Evolutionary conservation across 2,329 filamentous ascomycete genomes (phyloP), one percentile per base, ranked within the genome.

Genomic region (Talaromyces marneffei): DNA sequence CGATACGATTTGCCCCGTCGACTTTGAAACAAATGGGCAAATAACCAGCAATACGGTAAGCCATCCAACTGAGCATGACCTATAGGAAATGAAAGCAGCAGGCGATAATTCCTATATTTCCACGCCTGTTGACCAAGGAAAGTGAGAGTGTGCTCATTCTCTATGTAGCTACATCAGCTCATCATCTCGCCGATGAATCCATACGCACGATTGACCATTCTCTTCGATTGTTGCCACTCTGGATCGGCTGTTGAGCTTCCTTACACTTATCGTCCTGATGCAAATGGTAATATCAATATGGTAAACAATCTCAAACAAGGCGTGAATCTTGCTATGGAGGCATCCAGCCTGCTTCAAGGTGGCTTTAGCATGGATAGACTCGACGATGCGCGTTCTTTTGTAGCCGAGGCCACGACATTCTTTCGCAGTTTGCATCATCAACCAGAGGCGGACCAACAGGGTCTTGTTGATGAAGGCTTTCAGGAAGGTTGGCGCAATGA

Each of bases 221-320:
- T 86, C 29, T 81, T 87, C 66, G 84, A 87, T 68, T 86, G 84
- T 71, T 87, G 84, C 66, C 84, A 86, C 69, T 83, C 81, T 2
- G 84, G 84, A 31, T 84, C 82, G 0, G 83, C 83, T 0, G 76
- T 84, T 42, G 84, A 86, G 62, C 71, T 87, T 1, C 84, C 84
- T 0, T 86, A 76, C 63, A 80, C 86, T 20, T 86, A 82, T 68
- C 81, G 82, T 25, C 77, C 78, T 3, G 83, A 86, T 65, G 78
- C 77, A 27, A 80, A 85, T 10, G 84, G 84, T 42, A 82, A 83
- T 61, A 76, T 86, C 60, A 81, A 76, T 62, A 67, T 85, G 23
- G 74, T 86, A 60, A 80, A 85, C 69, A 84, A 84, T 52, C 66
- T 86, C 33, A 78, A 81, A 63, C 72, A 79, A 40, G 84, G 84